Conservation (phyloP, 2,329 filamentous ascomycete species). For the Lizonia empirigonia region DNA sequence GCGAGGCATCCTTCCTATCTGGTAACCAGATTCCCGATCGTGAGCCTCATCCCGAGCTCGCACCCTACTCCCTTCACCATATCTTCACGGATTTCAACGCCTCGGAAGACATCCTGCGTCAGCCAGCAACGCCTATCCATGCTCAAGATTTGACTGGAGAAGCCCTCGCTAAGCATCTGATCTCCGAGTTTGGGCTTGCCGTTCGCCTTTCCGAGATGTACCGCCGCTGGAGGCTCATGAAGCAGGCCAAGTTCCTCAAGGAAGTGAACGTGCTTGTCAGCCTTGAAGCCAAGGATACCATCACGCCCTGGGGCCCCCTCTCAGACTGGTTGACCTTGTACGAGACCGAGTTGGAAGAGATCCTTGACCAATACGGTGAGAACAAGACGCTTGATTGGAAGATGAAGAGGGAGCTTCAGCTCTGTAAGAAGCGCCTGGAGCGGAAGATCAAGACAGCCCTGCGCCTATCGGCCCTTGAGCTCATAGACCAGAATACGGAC, state of each 20-base stretch:
- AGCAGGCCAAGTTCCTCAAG: neutral
- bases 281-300: neutral
- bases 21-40: too few relatives aligned
- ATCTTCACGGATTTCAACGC: conserved; percentile 1
- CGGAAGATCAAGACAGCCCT: neutral
- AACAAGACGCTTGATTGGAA: neutral
- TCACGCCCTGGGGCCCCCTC: neutral
- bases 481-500: neutral
- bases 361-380: neutral
- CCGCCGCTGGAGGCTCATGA: neutral
- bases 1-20: too few relatives aligned
- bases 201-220: neutral
- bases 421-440: neutral
- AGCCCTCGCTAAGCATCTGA: neutral
- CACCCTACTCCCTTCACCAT: neutral
- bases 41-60: neutral
- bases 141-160: neutral
- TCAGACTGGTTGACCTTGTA: neutral
- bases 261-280: neutral
- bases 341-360: neutral
- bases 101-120: neutral
- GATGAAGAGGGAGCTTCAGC: too few relatives aligned
- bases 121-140: neutral
- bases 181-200: neutral
- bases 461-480: neutral